Evolutionary conservation across 129 eudicot genomes (phyloP), one percentile per base, ranked within the genome.

Genomic region (Oenanthe sinensis): DNA sequence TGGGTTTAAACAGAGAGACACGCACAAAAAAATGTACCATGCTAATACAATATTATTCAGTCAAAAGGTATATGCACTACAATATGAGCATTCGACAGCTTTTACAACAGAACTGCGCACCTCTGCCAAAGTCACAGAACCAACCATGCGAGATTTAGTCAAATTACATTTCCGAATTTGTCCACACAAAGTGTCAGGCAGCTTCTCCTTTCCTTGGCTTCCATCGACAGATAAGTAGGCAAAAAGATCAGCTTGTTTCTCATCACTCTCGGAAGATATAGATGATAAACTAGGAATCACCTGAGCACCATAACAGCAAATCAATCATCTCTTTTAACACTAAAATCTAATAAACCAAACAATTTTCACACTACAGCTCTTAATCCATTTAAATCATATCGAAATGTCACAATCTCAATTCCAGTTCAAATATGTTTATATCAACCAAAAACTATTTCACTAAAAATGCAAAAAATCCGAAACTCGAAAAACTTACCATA

Each of bases 81-180:
- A 39, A 67, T 28, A 43, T 0, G 3, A 78, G 43, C 33, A 45
- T 15, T 46, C n/a, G 48, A 80, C 10, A 58, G 3, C 20, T 44
- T 43, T 22, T 46, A 45, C 16, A 20, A 22, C 5, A 46, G 19
- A 77, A 75, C 22, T 20, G 17, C 81, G 79, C 78, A 94, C 98
- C 96, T 95, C 90, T 20, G 88, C 87, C 79, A 95, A 81, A 60
- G 79, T 85, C 75, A 82, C 79, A 79, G 90, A 89, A 77, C 87
- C 86, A 86, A 78, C 86, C 65, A 91, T 68, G 81, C 82, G 90
- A 81, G 91, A 88, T 79, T 85, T 81, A 19, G 96, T 85, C 74
- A 95, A 81, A 72, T 91, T 95, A 84, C 92, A 91, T 80, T 91
- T 91, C 82, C 77, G 79, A 43, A 93, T 77, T 62, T 89, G 89